Conservation (phyloP, 108 stramenopile species). For the Cyclostephanos tholiformis region DNA sequence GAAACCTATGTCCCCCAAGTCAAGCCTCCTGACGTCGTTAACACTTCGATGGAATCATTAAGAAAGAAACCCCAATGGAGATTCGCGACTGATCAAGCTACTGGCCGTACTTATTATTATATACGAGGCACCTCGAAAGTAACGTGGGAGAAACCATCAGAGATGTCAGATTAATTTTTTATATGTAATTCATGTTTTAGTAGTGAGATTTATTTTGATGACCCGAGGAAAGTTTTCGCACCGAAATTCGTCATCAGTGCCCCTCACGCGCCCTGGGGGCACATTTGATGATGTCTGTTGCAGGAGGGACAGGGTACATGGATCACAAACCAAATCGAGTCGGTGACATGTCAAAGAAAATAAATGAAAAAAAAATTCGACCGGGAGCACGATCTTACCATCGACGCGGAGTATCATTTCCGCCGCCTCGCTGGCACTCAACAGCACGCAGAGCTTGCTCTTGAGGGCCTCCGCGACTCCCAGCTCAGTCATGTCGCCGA, state of each 20-base stretch:
- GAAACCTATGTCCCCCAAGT: background rate
- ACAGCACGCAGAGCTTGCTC: slow-evolving; percentile 94
- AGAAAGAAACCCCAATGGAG: slow-evolving; percentile 48
- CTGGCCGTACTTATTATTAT: slow-evolving; percentile 76
- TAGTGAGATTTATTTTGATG: too few relatives aligned
- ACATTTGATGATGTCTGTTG: slow-evolving; percentile 93
- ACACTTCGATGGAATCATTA: background rate
- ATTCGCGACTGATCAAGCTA: slow-evolving; percentile 57
- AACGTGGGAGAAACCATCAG: slow-evolving; percentile 63
- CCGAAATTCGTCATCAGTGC: slow-evolving; percentile 12
- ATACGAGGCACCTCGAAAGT: slow-evolving; percentile 54
- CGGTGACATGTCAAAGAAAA: background rate
- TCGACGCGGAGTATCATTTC: slow-evolving; percentile 99
- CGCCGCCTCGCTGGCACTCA: slow-evolving; percentile 97
- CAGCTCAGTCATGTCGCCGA: slow-evolving; percentile 94
- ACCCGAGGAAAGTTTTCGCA: too few relatives aligned
- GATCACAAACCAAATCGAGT: background rate
- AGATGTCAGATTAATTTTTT: slow-evolving; percentile 4
- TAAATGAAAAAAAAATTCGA: background rate
- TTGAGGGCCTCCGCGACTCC: slow-evolving; percentile 96
- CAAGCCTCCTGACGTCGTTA: background rate
- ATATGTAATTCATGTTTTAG: background rate
- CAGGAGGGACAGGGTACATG: background rate
- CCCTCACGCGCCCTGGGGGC: slow-evolving; percentile 92
- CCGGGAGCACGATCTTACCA: slow-evolving; percentile 25